These are phyloP conservation scores for Colletotrichum kahawae DNA, from an alignment of 2,329 filamentous ascomycete species.

Conservation along the genomic window DNA sequence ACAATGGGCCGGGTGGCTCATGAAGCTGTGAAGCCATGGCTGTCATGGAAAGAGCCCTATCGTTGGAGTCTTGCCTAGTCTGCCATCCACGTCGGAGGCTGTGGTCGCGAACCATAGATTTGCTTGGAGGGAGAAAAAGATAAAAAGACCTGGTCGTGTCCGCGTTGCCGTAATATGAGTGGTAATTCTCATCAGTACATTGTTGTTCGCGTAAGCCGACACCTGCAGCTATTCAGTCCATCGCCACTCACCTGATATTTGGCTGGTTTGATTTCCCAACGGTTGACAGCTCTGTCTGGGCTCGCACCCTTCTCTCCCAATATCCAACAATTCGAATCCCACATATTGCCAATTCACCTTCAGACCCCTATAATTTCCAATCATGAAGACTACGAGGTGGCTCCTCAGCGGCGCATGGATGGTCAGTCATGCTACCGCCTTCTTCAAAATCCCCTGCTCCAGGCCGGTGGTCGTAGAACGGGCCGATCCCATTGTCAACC, in stretches of 20 bases:
- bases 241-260: background rate
- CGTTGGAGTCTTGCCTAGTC: background rate
- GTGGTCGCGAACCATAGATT: background rate
- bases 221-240: background rate
- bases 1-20: background rate
- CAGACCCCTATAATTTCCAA: background rate
- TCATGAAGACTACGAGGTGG: background rate
- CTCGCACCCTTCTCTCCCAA: background rate
- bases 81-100: background rate
- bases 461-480: constrained; percentile 40
- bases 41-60: background rate
- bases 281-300: background rate
- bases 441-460: constrained; percentile 22
- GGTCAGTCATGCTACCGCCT: background rate
- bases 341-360: background rate
- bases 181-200: background rate
- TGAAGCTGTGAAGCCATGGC: background rate
- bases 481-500: constrained; percentile 63
- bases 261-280: background rate
- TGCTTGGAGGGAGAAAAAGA: background rate
- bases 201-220: background rate
- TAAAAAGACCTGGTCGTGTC: constrained; percentile 2
- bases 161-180: background rate
- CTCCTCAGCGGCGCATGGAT: background rate
- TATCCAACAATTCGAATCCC: background rate